Percentiles rank a stretch among this genome's conserved stretches.
phyloP scores from a whole-genome alignment of 1,139 yeast species.

The Candida glucosophila region DNA sequence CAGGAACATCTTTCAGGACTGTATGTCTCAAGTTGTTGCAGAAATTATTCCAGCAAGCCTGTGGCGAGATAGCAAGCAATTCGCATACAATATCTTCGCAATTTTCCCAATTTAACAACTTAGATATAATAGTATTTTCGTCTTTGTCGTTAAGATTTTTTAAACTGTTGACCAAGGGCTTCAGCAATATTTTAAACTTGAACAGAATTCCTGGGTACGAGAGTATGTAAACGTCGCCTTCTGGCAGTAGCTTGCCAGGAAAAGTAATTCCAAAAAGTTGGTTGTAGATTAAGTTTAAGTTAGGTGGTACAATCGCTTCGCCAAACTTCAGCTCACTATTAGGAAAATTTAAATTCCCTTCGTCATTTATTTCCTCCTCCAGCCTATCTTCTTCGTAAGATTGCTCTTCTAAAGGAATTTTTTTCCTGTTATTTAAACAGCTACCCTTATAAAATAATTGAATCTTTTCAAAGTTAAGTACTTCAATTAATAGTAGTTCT shows the following conservation, averaged over 20 bases:
- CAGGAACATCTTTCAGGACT: conserved; percentile 18
- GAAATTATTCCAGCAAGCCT: conserved; percentile 20
- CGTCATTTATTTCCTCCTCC: too few species aligned
- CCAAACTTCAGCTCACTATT: too few species aligned
- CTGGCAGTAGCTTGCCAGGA: conserved; percentile 34
- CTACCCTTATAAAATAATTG: conserved; percentile 25
- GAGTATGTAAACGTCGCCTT: conserved; percentile 21
- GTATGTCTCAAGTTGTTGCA: too few species aligned
- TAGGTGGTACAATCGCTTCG: conserved; percentile 10
- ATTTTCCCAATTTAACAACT: conserved; percentile 24
- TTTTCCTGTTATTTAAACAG: conserved; percentile 17
- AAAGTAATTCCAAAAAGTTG: conserved; percentile 57
- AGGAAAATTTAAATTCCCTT: too few species aligned
- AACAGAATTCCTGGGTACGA: conserved; percentile 52
- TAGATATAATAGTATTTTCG: conserved; percentile 17
- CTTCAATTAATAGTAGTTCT: conserved; percentile 37
- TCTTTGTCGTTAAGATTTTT: conserved; percentile 5
- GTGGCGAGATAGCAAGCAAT: conserved; percentile 28
- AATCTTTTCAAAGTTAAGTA: conserved; percentile 20
- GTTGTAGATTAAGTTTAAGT: conserved; percentile 41
- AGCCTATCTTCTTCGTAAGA: not conserved
- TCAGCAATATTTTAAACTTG: conserved; percentile 22
- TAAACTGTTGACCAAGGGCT: conserved; percentile 11
- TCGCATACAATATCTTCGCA: conserved; percentile 26
- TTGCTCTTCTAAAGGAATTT: conserved; percentile 1